Evolutionary conservation across 73 alveolate genomes (phyloP).

Genomic region (Stentor roeselii): DNA sequence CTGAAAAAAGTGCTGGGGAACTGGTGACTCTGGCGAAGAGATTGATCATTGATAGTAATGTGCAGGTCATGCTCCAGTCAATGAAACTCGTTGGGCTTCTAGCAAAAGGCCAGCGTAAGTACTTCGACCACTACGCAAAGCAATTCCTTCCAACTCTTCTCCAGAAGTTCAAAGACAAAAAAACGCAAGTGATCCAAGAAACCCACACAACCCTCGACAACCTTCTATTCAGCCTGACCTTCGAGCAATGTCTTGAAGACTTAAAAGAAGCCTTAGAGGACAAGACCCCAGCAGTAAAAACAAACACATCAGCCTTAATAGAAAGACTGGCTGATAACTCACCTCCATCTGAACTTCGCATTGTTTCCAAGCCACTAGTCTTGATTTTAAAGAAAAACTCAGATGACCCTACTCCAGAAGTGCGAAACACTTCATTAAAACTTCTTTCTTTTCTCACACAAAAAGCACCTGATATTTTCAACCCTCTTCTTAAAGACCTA

Average conservation of each 20-base stretch:
- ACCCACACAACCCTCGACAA: conserved; percentile 33
- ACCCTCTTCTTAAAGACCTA: conserved; percentile 3
- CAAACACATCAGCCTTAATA: conserved; percentile 32
- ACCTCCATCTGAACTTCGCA: conserved; percentile 35
- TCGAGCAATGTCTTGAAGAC: conserved; percentile 36
- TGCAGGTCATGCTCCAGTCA: conserved; percentile 34
- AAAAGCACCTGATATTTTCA: conserved; percentile 38
- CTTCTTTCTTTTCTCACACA: conserved; percentile 45
- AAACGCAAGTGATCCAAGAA: conserved; percentile 33
- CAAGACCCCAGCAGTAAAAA: conserved; percentile 57
- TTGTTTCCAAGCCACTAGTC: conserved; percentile 27
- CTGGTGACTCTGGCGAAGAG: conserved; percentile 30
- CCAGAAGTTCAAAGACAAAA: conserved; percentile 36
- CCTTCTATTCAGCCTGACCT: conserved; percentile 31
- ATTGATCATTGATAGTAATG: conserved; percentile 32
- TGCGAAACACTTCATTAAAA: conserved; percentile 46
- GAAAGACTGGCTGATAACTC: conserved; percentile 35
- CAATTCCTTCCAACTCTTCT: not conserved
- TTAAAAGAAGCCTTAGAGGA: conserved; percentile 34
- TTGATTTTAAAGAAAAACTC: conserved; percentile 34
- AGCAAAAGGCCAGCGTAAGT: conserved; percentile 33
- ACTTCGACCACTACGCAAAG: conserved; percentile 24
- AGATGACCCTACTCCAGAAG: conserved; percentile 43
- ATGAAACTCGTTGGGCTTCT: conserved; percentile 28
- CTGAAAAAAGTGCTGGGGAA: conserved; percentile 20